phyloP scores from a whole-genome alignment of 441 rosid species.

The Populus hybrid region DNA sequence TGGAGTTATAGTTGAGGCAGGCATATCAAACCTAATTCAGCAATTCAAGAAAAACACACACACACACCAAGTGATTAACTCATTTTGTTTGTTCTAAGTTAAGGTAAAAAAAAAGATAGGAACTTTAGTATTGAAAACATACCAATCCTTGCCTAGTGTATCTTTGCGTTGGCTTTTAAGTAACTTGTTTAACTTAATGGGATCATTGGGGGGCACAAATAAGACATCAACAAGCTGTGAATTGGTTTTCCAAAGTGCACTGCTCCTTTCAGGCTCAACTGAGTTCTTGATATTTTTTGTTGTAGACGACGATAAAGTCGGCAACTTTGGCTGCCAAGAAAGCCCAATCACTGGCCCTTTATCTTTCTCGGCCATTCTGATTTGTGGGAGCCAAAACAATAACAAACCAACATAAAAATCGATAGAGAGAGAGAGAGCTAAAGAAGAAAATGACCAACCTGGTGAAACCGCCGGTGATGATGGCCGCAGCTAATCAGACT shows the following conservation, averaged over 20 bases:
- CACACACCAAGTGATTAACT: not conserved
- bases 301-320: slow-evolving; percentile 26
- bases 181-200: slow-evolving; percentile 67
- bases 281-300: slow-evolving; percentile 2
- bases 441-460: no score
- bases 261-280: slow-evolving; percentile 21
- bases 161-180: slow-evolving; percentile 65
- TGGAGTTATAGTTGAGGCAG: slow-evolving; percentile 78
- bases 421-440: not conserved
- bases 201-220: slow-evolving; percentile 70
- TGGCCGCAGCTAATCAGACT: no score
- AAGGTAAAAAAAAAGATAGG: not conserved
- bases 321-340: slow-evolving; percentile 80
- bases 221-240: slow-evolving; percentile 74
- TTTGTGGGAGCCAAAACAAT: not conserved
- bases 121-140: not conserved
- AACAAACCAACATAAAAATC: not conserved
- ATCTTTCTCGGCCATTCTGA: slow-evolving; percentile 40
- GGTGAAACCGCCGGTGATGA: no score
- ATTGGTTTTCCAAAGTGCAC: slow-evolving; percentile 55
- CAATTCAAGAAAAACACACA: not conserved
- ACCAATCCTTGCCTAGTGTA: slow-evolving; percentile 68
- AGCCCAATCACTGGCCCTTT: slow-evolving; percentile 53
- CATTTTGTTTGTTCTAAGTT: no score
- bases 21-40: slow-evolving; percentile 79